These are phyloP conservation scores for Steccherinum ochraceum DNA, from an alignment of 768 basidiomycete genomes.

Conservation along the genomic window DNA sequence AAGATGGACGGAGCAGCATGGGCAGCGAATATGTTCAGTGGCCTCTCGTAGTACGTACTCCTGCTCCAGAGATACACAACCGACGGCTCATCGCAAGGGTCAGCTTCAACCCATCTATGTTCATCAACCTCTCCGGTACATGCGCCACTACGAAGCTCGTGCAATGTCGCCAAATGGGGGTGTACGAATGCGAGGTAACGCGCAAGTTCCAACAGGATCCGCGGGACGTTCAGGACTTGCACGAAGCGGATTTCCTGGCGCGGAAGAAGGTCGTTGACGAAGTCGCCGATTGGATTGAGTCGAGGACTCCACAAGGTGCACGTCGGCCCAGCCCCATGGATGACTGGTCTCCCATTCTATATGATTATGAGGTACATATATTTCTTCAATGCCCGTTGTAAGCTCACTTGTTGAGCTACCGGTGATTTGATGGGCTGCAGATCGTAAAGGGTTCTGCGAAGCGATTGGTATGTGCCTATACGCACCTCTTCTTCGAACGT, in stretches of 20 bases:
- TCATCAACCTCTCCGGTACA: constrained; percentile 23
- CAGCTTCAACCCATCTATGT: neutral
- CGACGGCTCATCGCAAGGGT: no score
- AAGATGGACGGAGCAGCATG: neutral
- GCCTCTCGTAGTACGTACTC: neutral
- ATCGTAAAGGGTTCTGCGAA: constrained; percentile 23
- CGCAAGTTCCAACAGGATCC: constrained; percentile 20
- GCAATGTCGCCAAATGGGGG: constrained; percentile 25
- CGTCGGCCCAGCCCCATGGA: constrained; percentile 2
- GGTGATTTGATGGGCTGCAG: constrained; percentile 7
- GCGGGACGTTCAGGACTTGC: constrained; percentile 19
- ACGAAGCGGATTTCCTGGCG: constrained; percentile 19
- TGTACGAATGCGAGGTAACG: constrained; percentile 22
- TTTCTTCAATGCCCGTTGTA: neutral
- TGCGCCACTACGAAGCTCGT: constrained; percentile 25
- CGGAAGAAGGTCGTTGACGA: constrained; percentile 23
- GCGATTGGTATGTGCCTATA: constrained; percentile 16
- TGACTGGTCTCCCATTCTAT: constrained; percentile 26
- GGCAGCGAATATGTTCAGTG: neutral
- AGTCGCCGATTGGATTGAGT: constrained; percentile 15
- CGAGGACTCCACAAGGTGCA: neutral
- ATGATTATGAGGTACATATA: constrained; percentile 26
- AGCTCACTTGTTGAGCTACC: neutral
- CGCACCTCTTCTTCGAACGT: neutral
- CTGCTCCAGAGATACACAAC: no score